These are phyloP conservation scores for Trichoderma sp. DNA, from an alignment of 2,329 filamentous ascomycete genomes.

Conservation along the genomic window DNA sequence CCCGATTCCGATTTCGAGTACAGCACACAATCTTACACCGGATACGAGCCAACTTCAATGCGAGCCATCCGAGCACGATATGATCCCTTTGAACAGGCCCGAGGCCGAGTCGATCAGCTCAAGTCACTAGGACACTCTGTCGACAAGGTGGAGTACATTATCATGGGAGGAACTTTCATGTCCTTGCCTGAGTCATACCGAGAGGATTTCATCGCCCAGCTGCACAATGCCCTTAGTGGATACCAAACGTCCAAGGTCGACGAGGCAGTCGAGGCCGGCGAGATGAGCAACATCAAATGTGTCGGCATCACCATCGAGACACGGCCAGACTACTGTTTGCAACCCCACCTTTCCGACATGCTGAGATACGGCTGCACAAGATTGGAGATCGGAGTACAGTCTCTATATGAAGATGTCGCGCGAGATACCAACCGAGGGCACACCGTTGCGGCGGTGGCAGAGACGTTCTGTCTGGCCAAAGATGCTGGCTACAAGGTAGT, in stretches of 20 bases:
- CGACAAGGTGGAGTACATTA: constrained; percentile 99
- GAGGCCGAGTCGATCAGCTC: constrained; percentile 94
- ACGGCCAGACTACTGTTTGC: constrained; percentile 91
- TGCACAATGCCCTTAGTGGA: constrained; percentile 95
- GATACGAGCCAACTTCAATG: constrained; percentile 98
- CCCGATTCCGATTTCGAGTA: constrained; percentile 99
- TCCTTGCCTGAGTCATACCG: constrained; percentile 86
- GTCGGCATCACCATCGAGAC: constrained; percentile 99
- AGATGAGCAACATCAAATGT: constrained; percentile 97
- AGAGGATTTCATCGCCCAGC: constrained; percentile 89
- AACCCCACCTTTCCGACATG: constrained; percentile 95
- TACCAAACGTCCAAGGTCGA: constrained; percentile 95
- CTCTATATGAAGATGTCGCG: constrained; percentile 97
- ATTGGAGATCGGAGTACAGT: constrained; percentile 93
- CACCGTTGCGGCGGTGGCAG: constrained; percentile 90
- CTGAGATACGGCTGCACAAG: constrained; percentile 96
- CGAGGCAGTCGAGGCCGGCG: constrained; percentile 89
- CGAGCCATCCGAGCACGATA: constrained; percentile 95
- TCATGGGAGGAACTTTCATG: constrained; percentile 99
- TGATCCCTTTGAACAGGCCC: constrained; percentile 95
- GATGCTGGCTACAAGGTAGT: constrained; percentile 99
- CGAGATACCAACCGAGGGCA: constrained; percentile 96
- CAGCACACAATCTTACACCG: constrained; percentile 97
- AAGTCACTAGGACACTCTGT: constrained; percentile 94
- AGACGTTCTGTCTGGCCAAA: constrained; percentile 96